Evolutionary conservation across 2,329 filamentous ascomycete species (phyloP).

Genomic region (Graphilbum sp.): DNA sequence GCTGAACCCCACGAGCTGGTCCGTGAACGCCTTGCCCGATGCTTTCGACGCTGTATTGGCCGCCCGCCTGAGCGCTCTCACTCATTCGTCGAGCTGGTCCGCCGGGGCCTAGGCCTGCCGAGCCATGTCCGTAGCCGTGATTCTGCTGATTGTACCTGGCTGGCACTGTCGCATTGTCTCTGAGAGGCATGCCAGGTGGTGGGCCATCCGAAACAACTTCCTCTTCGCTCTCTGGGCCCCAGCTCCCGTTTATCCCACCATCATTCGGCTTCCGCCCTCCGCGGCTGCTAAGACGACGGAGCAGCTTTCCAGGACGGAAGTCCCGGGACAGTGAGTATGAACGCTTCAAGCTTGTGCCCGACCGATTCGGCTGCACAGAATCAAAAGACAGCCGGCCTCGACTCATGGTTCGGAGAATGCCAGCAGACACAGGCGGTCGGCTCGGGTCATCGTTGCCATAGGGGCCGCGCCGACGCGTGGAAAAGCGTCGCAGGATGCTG

Average conservation of each 20-base stretch:
- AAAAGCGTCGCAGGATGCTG: slow-evolving; percentile 24
- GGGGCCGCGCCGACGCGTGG: slow-evolving; percentile 4
- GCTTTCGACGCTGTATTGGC: slow-evolving; percentile 13
- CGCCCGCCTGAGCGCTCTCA: too few species aligned
- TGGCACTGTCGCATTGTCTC: background rate
- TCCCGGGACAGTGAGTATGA: slow-evolving; percentile 39
- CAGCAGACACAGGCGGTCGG: slow-evolving; percentile 31
- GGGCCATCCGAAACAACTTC: slow-evolving; percentile 7
- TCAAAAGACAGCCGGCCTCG: slow-evolving; percentile 19
- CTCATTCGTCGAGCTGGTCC: too few species aligned
- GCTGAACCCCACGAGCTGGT: slow-evolving; percentile 2
- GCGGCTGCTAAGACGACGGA: slow-evolving; percentile 22
- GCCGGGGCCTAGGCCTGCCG: background rate
- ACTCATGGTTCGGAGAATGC: slow-evolving; percentile 27
- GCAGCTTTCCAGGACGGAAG: slow-evolving; percentile 17
- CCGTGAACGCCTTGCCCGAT: slow-evolving; percentile 9
- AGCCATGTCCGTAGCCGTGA: background rate
- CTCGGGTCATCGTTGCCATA: slow-evolving; percentile 21
- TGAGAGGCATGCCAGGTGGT: slow-evolving; percentile 1
- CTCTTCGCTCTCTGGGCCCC: slow-evolving; percentile 26
- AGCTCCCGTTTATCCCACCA: slow-evolving; percentile 38
- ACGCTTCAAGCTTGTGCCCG: slow-evolving; percentile 12
- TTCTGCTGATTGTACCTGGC: background rate
- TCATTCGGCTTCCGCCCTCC: slow-evolving; percentile 25
- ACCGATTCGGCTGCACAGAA: slow-evolving; percentile 12